These are phyloP conservation scores for Laguncularia racemosa DNA, from an alignment of 345 rosid species.

Conservation along the genomic window DNA sequence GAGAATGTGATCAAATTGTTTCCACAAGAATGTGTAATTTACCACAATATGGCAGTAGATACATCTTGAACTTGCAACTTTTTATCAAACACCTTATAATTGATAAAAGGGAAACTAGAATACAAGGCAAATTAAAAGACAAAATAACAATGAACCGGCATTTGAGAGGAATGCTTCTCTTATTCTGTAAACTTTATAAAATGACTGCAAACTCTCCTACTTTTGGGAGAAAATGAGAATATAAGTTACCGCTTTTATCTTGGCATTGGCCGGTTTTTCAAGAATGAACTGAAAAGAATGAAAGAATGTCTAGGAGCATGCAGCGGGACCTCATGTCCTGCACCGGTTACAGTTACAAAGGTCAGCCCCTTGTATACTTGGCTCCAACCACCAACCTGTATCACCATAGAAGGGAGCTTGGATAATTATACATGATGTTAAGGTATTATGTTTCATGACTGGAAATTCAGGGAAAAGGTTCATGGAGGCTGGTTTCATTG, in stretches of 20 bases:
- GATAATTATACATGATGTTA: background rate
- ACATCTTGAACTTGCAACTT: too few relatives aligned
- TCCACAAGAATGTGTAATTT: too few relatives aligned
- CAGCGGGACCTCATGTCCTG: conserved; percentile 93
- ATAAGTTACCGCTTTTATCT: conserved; percentile 9
- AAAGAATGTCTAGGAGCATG: conserved; percentile 83
- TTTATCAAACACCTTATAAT: too few relatives aligned
- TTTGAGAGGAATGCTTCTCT: conserved; percentile 23
- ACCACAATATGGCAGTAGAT: too few relatives aligned
- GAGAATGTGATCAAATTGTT: too few relatives aligned
- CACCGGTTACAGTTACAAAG: conserved; percentile 72
- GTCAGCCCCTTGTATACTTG: conserved; percentile 85
- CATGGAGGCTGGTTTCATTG: too few relatives aligned
- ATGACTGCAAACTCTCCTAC: conserved; percentile 1
- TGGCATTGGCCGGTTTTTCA: conserved; percentile 72
- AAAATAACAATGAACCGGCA: conserved; percentile 12
- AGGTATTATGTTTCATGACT: too few relatives aligned
- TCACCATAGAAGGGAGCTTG: background rate
- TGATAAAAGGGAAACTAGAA: too few relatives aligned
- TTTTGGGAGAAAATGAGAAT: background rate
- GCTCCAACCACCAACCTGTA: conserved; percentile 96
- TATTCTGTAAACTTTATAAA: conserved; percentile 3
- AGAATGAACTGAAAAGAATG: conserved; percentile 75
- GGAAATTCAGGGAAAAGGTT: too few relatives aligned
- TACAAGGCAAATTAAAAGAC: too few relatives aligned